Conservation (phyloP, 2,329 filamentous ascomycete genomes). For the Metarhizium guizhouense region DNA sequence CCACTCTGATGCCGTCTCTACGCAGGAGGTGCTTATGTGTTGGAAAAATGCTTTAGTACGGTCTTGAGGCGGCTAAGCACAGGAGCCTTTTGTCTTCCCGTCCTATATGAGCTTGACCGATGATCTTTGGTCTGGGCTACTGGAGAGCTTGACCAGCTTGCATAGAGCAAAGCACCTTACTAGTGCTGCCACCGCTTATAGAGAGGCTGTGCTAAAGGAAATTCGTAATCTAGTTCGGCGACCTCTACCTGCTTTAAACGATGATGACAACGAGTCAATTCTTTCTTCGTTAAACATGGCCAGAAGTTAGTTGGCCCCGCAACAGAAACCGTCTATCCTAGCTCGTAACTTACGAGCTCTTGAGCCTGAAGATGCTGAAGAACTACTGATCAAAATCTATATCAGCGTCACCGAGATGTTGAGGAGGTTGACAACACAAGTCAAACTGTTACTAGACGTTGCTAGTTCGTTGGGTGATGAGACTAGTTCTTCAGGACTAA, state of each 20-base stretch:
- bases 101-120: slow-evolving; percentile 69
- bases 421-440: slow-evolving; percentile 76
- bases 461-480: slow-evolving; percentile 61
- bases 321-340: slow-evolving; percentile 82
- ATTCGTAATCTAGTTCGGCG: slow-evolving; percentile 77
- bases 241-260: slow-evolving; percentile 82
- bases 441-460: slow-evolving; percentile 90
- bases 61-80: slow-evolving; percentile 55
- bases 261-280: slow-evolving; percentile 88
- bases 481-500: slow-evolving; percentile 7
- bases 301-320: slow-evolving; percentile 55
- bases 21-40: slow-evolving; percentile 66
- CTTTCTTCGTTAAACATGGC: slow-evolving; percentile 75
- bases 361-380: slow-evolving; percentile 76
- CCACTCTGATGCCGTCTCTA: slow-evolving; percentile 66
- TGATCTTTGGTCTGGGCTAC: slow-evolving; percentile 59
- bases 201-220: slow-evolving; percentile 76
- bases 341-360: slow-evolving; percentile 80
- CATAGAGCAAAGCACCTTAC: slow-evolving; percentile 72
- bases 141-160: slow-evolving; percentile 67
- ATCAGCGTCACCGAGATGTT: slow-evolving; percentile 84
- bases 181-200: slow-evolving; percentile 70
- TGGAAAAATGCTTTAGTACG: slow-evolving; percentile 75
- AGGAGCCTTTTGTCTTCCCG: slow-evolving; percentile 62
- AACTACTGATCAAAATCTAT: slow-evolving; percentile 74